phyloP scores from a whole-genome alignment of 140 eudicot species.

The Oenanthe javanica region DNA sequence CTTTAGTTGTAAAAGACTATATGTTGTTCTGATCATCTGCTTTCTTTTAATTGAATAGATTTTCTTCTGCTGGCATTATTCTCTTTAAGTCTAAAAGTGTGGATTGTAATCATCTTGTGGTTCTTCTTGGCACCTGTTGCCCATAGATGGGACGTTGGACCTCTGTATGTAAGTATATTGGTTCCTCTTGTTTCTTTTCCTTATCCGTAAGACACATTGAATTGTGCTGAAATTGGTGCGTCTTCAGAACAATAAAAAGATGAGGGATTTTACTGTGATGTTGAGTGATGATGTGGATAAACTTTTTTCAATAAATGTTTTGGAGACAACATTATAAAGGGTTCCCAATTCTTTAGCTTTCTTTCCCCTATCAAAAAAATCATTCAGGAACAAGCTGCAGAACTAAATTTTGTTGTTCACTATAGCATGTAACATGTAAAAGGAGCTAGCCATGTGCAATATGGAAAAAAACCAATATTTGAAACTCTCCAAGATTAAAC shows the following conservation, averaged over 20 bases:
- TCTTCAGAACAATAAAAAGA: background rate
- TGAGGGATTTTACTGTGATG: too few species aligned
- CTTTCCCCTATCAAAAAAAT: background rate
- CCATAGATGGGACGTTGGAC: slow-evolving; percentile 77
- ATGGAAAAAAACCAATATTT: background rate
- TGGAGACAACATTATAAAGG: background rate
- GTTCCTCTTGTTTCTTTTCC: slow-evolving; percentile 1
- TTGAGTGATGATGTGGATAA: background rate
- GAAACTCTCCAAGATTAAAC: background rate
- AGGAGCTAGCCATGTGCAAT: background rate
- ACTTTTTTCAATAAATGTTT: background rate
- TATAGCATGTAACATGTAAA: background rate
- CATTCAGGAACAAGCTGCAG: background rate
- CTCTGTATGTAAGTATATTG: slow-evolving; percentile 68
- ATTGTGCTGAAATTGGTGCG: background rate
- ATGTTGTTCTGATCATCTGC: slow-evolving; percentile 20
- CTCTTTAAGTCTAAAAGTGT: slow-evolving; percentile 66
- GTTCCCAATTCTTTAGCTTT: background rate
- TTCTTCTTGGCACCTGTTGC: slow-evolving; percentile 92
- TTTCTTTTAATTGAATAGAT: slow-evolving; percentile 33
- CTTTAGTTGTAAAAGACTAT: slow-evolving; percentile 10
- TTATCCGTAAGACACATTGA: background rate
- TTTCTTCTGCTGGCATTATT: slow-evolving; percentile 75
- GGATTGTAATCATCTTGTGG: slow-evolving; percentile 70
- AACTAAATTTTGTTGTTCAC: background rate